A percentile compares a stretch with the other conserved stretches of the same genome.
These are phyloP conservation scores for Aegilops tauschii DNA, from an alignment of 176 grass and related monocot genomes.

Conservation along the genomic window DNA sequence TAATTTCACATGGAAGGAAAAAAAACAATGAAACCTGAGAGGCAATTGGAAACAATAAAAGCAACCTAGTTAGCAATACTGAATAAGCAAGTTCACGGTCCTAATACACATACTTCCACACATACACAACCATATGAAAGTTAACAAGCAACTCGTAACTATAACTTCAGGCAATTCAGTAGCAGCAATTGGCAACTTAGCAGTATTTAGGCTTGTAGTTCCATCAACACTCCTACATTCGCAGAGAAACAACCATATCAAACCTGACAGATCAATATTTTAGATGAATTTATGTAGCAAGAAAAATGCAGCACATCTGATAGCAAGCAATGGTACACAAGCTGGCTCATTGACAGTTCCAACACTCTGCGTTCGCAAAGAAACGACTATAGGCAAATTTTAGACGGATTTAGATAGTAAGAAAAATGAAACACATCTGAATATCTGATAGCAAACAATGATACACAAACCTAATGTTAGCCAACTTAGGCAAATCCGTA, in stretches of 20 bases:
- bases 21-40: not conserved
- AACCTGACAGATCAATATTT: not conserved
- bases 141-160: not conserved
- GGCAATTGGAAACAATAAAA: not conserved
- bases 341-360: not conserved
- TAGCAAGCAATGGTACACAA: not conserved
- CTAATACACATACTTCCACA: not conserved
- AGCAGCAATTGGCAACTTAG: not conserved
- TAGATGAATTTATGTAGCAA: not conserved
- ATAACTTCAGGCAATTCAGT: not conserved
- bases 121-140: not conserved
- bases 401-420: not conserved
- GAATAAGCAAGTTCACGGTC: not conserved
- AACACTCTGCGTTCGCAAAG: not conserved
- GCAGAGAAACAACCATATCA: not conserved
- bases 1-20: not conserved
- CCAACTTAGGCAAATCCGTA: not conserved
- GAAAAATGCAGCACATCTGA: not conserved
- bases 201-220: not conserved
- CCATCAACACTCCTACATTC: not conserved
- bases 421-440: not conserved
- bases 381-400: not conserved
- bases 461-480: not conserved
- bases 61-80: not conserved
- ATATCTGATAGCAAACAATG: not conserved